These are phyloP conservation scores for Hirsutella minnesotensis DNA, from an alignment of 2,329 filamentous ascomycete species.

Conservation along the genomic window DNA sequence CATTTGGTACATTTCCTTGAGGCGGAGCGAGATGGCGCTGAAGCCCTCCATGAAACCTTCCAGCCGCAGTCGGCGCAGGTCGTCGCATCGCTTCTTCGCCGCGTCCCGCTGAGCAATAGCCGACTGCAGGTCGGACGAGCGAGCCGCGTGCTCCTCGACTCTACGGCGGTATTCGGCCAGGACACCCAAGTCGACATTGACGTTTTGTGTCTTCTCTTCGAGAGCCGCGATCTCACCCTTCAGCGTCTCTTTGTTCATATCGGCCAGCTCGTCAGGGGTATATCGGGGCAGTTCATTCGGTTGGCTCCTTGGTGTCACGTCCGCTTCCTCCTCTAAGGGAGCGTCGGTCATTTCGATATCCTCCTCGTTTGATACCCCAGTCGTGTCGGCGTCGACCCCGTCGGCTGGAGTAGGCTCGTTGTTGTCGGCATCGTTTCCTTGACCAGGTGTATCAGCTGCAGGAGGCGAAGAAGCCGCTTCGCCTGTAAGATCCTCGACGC, in stretches of 20 bases:
- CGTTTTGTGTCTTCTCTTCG: conserved; percentile 66
- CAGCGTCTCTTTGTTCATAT: conserved; percentile 50
- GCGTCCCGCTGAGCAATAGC: conserved; percentile 70
- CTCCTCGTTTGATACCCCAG: conserved; percentile 12
- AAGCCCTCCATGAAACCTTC: conserved; percentile 99
- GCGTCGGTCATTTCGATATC: conserved; percentile 13
- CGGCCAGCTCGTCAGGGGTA: conserved; percentile 57
- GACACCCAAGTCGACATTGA: conserved; percentile 79
- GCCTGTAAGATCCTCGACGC: conserved; percentile 56
- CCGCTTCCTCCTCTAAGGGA: conserved; percentile 11
- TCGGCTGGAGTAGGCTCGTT: conserved; percentile 9
- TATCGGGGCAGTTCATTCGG: conserved; percentile 61
- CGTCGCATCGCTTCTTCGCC: conserved; percentile 86
- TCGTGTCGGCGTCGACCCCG: conserved; percentile 22
- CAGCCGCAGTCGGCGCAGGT: conserved; percentile 76
- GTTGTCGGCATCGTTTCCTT: conserved; percentile 10
- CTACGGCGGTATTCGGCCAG: conserved; percentile 79
- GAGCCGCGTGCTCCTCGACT: conserved; percentile 68
- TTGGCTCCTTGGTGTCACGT: conserved; percentile 18
- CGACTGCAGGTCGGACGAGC: conserved; percentile 71
- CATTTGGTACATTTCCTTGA: conserved; percentile 99
- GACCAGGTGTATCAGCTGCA: conserved; percentile 8
- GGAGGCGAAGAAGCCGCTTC: conserved; percentile 17
- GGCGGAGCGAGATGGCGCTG: conserved; percentile 77
- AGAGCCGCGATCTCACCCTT: conserved; percentile 51